Base-by-base conservation (phyloP, 306 rosid species). In the Malus sieversii region DNA sequence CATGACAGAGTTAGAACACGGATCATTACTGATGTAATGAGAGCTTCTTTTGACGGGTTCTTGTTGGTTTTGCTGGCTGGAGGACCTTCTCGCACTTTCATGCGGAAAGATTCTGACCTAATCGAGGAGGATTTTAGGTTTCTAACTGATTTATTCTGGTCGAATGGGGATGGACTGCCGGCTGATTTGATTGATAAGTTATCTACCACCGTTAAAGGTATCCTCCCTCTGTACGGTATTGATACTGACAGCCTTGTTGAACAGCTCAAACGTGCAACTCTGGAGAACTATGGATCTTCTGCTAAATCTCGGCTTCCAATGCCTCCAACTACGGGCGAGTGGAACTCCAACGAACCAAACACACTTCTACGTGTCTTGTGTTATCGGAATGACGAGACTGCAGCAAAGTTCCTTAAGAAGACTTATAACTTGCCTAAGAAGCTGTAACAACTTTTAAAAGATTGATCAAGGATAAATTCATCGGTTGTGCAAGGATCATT, bases 351-450 rank as follows among this genome's bases (percentile, higher is more conserved):
- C 51, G 99, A 95, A 62, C 96, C 99, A 16, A 88, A 95, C 88
- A 95, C 99, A 0, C 85, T 92, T 81, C 81, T 95, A 51, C 82
- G 97, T 25, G 91, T 92, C 73, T 78, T 95, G 81, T 95, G 99
- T 82, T 74, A 88, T 51, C 85, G 99, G 79, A 88, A 90, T 70
- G 99, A 92, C 40, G 99, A 92, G 66, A 73, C 82, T 12, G 97
- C 97, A 33, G 95, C 97, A 14, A 95, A 95, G 90, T 92, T 95
- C 81, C 96, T 95, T 51, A 95, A 89, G 88, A 95, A 95, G 87
- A 88, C 86, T 71, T 92, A 87, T 78, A 90, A 92, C 82, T 85
- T 92, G 75, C 97, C 97, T 20, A 92, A 76, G 61, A 95, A 95
- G 89, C 79, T 91, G 80, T 92, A 82, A 83, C 83, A 64, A 70